Evolutionary conservation across 805 yeast genomes (phyloP), one percentile per base, ranked within the genome.

Genomic region (Kuraishia hungarica): DNA sequence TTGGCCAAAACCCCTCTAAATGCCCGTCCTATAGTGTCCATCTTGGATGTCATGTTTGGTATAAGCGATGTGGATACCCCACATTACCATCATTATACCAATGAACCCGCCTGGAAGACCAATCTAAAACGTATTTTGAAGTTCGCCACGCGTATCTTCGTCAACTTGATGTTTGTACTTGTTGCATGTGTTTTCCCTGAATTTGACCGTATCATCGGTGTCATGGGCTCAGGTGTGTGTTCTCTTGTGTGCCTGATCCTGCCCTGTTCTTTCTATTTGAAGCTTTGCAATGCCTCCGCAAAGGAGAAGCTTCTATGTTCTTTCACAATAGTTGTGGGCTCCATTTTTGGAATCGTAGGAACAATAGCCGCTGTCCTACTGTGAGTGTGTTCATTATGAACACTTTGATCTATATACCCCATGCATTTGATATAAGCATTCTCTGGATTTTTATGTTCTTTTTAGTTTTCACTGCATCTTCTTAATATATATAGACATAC

Each of bases 1-100:
- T 72, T 90, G 43, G 91, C 96, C 2, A 91, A 91, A 64, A 84
- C 93, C 0, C 96, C 97, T 2, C 76, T 90, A 56, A 87, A 86
- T 67, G 93, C 96, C 7, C 78, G 89, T 63, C 97, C 97, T 0
- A 86, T 91, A 51, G 84, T 89, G 43, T 78, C 89, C n/a, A 86
- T 91, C 2, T 64, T 88, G 35, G 96, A 89, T 62, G 74, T 68
- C 54, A 58, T 67, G 62, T 58, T 62, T 51, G 70, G 67, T 17
- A 54, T 70, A 6, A 65, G 23, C 11, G 50, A 21, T 21, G 35
- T n/a, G 35, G 20, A 19, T 26, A 23, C 51, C 19, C 8, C 20
- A 15, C 28, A 23, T 26, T 49, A 8, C n/a, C 8, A 15, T 19
- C 43, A 13, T 8, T 21, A 28, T 4, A 20, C 43, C 11, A 50